Conservation (phyloP, 2,329 filamentous ascomycete genomes). For the Monosporascus sp. region DNA sequence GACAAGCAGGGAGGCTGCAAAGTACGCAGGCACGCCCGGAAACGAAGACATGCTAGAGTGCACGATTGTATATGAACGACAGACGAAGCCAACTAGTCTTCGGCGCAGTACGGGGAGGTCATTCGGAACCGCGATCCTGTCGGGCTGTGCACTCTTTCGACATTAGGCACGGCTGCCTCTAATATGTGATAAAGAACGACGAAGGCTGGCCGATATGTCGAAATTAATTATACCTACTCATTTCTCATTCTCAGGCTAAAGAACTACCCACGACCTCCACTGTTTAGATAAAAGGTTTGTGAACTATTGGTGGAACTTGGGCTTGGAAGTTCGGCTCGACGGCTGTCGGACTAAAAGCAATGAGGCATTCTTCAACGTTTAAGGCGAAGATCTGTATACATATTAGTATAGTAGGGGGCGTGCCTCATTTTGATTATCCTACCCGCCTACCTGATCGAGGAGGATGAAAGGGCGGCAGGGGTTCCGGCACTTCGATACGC, state of each 20-base stretch:
- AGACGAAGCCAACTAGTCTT: not conserved
- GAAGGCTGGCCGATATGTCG: not conserved
- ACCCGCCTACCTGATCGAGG: too few relatives aligned
- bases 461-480: too few relatives aligned
- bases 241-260: not conserved
- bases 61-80: not conserved
- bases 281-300: too few relatives aligned
- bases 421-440: too few relatives aligned
- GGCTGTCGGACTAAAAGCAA: not conserved
- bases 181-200: not conserved
- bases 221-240: not conserved
- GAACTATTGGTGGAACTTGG: not conserved
- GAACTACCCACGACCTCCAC: not conserved
- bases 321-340: not conserved
- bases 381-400: too few relatives aligned
- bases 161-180: not conserved
- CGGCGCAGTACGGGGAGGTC: not conserved
- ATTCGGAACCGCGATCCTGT: not conserved
- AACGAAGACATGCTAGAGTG: not conserved
- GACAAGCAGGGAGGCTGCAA: not conserved
- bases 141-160: not conserved
- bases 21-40: not conserved
- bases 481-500: too few relatives aligned
- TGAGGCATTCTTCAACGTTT: too few relatives aligned
- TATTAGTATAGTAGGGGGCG: too few relatives aligned